Conservation (phyloP, 106 monocot genomes). For the Ottelia alismoides region DNA sequence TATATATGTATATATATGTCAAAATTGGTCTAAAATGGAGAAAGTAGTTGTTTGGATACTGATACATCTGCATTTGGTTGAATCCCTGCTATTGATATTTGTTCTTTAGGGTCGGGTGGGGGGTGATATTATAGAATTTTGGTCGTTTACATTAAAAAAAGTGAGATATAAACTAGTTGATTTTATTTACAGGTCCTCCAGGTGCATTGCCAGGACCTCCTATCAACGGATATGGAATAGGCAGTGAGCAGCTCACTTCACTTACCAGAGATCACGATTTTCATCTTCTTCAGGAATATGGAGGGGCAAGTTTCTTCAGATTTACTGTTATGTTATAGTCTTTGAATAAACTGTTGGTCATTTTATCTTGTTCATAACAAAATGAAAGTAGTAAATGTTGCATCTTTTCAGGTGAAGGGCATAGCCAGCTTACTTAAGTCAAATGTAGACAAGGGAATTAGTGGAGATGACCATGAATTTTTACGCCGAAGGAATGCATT, state of each 20-base stretch:
- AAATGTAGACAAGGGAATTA: slow-evolving; percentile 46
- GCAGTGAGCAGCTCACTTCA: slow-evolving; percentile 39
- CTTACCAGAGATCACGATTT: slow-evolving; percentile 60
- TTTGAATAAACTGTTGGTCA: not conserved
- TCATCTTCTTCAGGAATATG: slow-evolving; percentile 42
- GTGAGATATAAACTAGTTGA: no score
- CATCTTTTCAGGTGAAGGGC: slow-evolving; percentile 38
- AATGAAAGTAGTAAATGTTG: no score
- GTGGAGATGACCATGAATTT: slow-evolving; percentile 49
- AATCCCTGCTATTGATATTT: no score
- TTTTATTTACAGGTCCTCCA: slow-evolving; percentile 9
- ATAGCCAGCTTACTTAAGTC: slow-evolving; percentile 38
- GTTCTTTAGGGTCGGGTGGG: no score
- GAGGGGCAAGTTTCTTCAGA: slow-evolving; percentile 46
- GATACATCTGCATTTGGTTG: no score
- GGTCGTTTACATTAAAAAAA: no score
- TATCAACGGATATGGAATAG: slow-evolving; percentile 31
- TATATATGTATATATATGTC: no score
- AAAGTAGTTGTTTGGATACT: no score
- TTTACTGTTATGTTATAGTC: not conserved
- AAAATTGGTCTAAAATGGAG: no score
- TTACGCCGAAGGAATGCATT: slow-evolving; percentile 37
- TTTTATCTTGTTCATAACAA: not conserved
- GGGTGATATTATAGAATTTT: no score
- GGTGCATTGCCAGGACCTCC: slow-evolving; percentile 8